Base-by-base conservation (phyloP, 306 rosid species). In the Acacia melanoxylon region DNA sequence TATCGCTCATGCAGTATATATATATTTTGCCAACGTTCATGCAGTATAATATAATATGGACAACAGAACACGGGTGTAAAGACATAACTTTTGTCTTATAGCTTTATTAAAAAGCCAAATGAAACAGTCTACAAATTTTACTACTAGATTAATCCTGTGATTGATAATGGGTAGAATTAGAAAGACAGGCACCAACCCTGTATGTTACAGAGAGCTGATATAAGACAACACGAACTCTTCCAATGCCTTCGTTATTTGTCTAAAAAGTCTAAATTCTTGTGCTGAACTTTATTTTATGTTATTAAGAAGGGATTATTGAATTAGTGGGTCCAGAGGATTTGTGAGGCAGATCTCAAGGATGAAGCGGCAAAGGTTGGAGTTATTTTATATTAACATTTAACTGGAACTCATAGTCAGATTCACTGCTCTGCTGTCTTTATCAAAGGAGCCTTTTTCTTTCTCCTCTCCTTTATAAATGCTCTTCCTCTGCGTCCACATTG, bases 331-430 rank as follows among this genome's bases (percentile, higher is more conserved):
- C 68, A 27, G 35, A 62, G 37, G 68, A 27, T 25, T 62, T 62
- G 67, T 4, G 68, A 62, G 16, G 40, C 68, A 24, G 87, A 78
- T 58, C 85, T 37, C 40, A 29, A 27, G 42, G 72, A 76, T 58
- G 65, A 87, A 83, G 85, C 69, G 73, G 62, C 79, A 86, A 83
- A 76, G 78, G 75, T 48, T 52, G 72, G 87, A 75, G 40, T 77
- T 13, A 75, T 80, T 75, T 69, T 74, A 78, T 42, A 4, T 62
- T 27, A 29, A 62, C 41, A 6, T 27, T 62, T 14, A 29, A 62
- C 68, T 1, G 19, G 17, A 5, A 52, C 15, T 33, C 4, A 54
- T 67, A 19, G 49, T 52, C 35, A n/a, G 49, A 74, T 74, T 74
- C 78, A 52, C 66, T 74, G 45, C 45, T 35, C 1, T 25, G 5